phyloP scores from a whole-genome alignment of 352 stramenopile genomes.

The Phytopythium cucurbitacearum region DNA sequence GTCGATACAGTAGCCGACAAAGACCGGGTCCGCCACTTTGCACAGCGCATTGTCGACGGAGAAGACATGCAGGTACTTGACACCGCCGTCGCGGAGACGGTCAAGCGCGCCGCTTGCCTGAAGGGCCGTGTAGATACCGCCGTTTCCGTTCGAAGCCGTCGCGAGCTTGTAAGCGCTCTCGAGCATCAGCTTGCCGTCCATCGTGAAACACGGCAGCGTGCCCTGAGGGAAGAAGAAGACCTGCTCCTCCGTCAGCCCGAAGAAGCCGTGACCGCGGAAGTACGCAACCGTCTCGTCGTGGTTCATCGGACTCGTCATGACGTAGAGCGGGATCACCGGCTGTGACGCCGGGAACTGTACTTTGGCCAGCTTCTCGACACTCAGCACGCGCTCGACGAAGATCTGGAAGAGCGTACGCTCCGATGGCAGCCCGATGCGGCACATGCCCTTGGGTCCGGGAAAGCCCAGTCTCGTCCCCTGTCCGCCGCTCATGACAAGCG shows the following conservation, averaged over 20 bases:
- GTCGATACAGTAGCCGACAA: constrained; percentile 95
- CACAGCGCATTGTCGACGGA: constrained; percentile 98
- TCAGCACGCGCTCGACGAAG: constrained; percentile 89
- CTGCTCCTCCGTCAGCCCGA: constrained; percentile 86
- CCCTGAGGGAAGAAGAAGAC: constrained; percentile 96
- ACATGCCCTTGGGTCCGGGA: constrained; percentile 94
- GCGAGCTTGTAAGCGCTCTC: constrained; percentile 82
- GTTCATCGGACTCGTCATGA: constrained; percentile 98
- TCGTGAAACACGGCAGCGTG: constrained; percentile 93
- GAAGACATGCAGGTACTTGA: constrained; percentile 96
- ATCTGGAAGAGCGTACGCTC: constrained; percentile 93
- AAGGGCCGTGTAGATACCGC: constrained; percentile 94
- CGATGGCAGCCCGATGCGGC: constrained; percentile 91
- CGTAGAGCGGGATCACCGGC: constrained; percentile 80
- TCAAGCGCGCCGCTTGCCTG: constrained; percentile 84
- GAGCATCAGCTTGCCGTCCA: constrained; percentile 95
- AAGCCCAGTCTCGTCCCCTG: constrained; percentile 98
- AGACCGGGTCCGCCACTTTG: constrained; percentile 93
- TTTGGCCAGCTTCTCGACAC: constrained; percentile 49
- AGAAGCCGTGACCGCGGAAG: constrained; percentile 90
- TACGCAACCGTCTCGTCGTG: constrained; percentile 89
- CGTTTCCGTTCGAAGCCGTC: constrained; percentile 97
- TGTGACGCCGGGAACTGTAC: constrained; percentile 9
- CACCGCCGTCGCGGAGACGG: constrained; percentile 77
- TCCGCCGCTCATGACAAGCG: constrained; percentile 92